Evolutionary conservation across 495 filamentous ascomycete species (phyloP).

Genomic region (Lentithecium fluviatile): DNA sequence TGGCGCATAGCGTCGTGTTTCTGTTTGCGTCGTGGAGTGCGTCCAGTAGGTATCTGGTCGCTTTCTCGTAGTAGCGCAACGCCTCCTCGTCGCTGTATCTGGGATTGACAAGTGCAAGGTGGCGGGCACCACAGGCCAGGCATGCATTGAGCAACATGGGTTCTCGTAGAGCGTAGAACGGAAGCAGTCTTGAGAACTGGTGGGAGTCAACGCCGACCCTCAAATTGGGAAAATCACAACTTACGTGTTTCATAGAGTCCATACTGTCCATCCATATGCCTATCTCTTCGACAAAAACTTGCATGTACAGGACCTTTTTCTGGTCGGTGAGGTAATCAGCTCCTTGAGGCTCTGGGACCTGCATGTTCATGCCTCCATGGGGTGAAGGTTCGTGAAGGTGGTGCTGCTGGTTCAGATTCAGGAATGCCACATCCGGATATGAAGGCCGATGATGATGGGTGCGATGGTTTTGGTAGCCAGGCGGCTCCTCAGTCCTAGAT

Average conservation of each 20-base stretch:
- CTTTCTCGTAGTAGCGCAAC: constrained; percentile 76
- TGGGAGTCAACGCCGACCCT: not conserved
- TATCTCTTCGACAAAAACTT: constrained; percentile 87
- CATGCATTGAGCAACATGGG: constrained; percentile 92
- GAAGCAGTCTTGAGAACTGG: constrained; percentile 76
- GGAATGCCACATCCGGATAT: constrained; percentile 21
- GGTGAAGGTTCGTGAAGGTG: not conserved
- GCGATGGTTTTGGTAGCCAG: constrained; percentile 26
- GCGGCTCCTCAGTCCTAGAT: constrained; percentile 41
- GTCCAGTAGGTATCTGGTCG: constrained; percentile 69
- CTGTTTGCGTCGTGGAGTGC: constrained; percentile 77
- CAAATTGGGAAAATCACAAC: constrained; percentile 25
- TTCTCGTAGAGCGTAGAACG: constrained; percentile 75
- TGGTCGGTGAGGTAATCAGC: constrained; percentile 60
- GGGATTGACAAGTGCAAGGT: constrained; percentile 69
- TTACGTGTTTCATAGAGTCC: constrained; percentile 78
- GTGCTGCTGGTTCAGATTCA: not conserved
- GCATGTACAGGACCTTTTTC: constrained; percentile 81
- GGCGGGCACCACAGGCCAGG: constrained; percentile 83
- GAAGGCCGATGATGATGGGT: constrained; percentile 25
- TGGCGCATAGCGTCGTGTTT: constrained; percentile 83
- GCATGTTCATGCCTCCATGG: constrained; percentile 46
- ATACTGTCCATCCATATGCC: constrained; percentile 93
- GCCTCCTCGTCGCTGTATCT: constrained; percentile 74
- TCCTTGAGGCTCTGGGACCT: constrained; percentile 38